Conservation (phyloP, 352 stramenopile genomes). For the Pythium sp. region DNA sequence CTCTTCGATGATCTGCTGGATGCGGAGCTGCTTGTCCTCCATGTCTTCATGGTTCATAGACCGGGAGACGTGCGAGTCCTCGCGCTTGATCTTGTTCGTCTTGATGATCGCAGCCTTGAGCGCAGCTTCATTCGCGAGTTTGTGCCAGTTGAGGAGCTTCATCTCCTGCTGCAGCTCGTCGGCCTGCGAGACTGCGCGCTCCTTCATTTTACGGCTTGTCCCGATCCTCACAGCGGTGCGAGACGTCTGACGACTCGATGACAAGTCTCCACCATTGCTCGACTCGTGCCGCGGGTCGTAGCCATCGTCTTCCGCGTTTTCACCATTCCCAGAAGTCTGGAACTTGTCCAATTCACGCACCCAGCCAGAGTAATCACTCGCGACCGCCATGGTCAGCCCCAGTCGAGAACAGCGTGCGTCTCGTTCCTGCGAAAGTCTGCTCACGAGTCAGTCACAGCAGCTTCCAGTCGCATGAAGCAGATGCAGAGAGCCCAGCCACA, state of each 20-base stretch:
- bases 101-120: conserved; percentile 91
- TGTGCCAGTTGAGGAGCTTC: conserved; percentile 94
- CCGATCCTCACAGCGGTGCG: conserved; percentile 1
- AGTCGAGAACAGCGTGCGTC: background rate
- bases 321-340: conserved; percentile 5
- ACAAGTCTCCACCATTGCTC: background rate
- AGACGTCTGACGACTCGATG: conserved; percentile 8
- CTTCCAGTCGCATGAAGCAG: conserved; percentile 9
- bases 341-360: conserved; percentile 22
- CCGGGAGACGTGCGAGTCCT: conserved; percentile 54
- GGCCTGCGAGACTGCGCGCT: conserved; percentile 41
- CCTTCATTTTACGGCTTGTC: conserved; percentile 15
- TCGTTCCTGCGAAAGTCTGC: background rate
- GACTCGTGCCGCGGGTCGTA: conserved; percentile 17
- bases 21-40: conserved; percentile 82
- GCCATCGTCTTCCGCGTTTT: background rate
- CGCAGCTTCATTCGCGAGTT: conserved; percentile 91
- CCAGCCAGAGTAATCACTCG: conserved; percentile 22
- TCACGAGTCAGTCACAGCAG: background rate
- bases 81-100: conserved; percentile 81
- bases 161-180: conserved; percentile 91
- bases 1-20: conserved; percentile 91
- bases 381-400: conserved; percentile 13
- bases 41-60: conserved; percentile 52
- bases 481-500: background rate